Base-by-base conservation (phyloP, 345 rosid genomes). In the Boechera stricta region DNA sequence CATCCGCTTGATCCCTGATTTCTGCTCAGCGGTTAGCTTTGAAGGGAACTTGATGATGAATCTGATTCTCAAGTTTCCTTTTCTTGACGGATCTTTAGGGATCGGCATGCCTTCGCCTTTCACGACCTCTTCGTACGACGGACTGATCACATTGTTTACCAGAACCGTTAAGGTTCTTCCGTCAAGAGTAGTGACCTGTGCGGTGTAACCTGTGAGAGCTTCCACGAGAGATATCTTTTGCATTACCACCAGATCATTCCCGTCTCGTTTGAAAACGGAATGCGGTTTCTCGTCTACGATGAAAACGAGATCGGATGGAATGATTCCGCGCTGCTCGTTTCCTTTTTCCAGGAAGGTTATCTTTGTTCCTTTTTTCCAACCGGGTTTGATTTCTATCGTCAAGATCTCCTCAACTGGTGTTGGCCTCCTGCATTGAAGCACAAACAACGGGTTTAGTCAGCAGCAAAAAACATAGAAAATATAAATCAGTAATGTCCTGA, bases 61-160 rank as follows among this genome's bases (percentile, higher is more conserved):
- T 84, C 84, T 91, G 63, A 93, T 84, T 82, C 91, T 91, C 85
- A 93, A 78, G 60, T 91, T 87, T 47, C 98, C 98, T 74, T 78
- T 90, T 58, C 47, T 90, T 15, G 91, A 85, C 7, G 96, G 94
- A 47, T 93, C 97, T 76, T 91, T 91, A 16, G 92, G 87, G 51
- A 93, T 82, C 1, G 98, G 98, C 98, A 93, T 93, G 35, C 98
- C 98, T 78, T 93, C 96, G 1, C 94, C 92, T 72, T 82, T 84
- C n/a, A 93, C 84, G 0, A 89, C 87, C 79, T 93, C 97, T 83
- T 93, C 98, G 39, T 91, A 89, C 3, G 89, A 77, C 5, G 97
- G 96, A 55, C 79, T 85, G 68, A 93, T 84, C 64, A 93, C 71
- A 54, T 71, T 67, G 75, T 80, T 86, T 33, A 93, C 72, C 0